Evolutionary conservation across 768 basidiomycete species (phyloP).

Genomic region (Hortiboletus flavorubellus): DNA sequence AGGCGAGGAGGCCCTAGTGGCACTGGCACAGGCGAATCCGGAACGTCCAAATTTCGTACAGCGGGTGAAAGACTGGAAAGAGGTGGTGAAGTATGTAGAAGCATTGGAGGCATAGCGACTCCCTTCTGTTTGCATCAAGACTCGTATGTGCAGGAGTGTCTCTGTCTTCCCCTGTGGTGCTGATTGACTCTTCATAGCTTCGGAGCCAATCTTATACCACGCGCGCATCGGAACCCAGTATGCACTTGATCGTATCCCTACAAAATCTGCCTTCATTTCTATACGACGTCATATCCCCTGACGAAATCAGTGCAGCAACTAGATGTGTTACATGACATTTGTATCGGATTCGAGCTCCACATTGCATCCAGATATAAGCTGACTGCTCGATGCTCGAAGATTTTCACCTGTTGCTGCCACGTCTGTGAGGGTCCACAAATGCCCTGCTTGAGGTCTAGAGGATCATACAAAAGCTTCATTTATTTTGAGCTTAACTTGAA

Average conservation of each 20-base stretch:
- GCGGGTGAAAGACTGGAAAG: conserved; percentile 63
- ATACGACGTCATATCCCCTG: background rate
- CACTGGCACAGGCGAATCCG: conserved; percentile 41
- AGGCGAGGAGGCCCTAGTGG: conserved; percentile 35
- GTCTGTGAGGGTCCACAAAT: no score
- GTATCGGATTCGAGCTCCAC: no score
- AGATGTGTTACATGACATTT: no score
- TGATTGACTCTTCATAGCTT: background rate
- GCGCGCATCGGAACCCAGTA: background rate
- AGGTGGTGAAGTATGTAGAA: conserved; percentile 50
- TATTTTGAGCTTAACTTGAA: no score
- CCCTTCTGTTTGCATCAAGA: background rate
- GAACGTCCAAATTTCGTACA: conserved; percentile 42
- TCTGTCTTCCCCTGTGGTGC: background rate
- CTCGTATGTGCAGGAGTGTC: background rate
- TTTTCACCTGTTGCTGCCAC: no score
- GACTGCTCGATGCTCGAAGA: background rate
- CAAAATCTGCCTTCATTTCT: background rate
- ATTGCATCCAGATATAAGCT: background rate
- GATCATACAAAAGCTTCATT: no score
- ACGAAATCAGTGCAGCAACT: background rate
- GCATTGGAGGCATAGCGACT: background rate
- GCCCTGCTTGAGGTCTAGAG: no score
- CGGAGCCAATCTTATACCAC: background rate
- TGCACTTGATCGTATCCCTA: background rate